Evolutionary conservation across 202 grass and related monocot genomes (phyloP).

Genomic region (Cymbopogon flexuosus): DNA sequence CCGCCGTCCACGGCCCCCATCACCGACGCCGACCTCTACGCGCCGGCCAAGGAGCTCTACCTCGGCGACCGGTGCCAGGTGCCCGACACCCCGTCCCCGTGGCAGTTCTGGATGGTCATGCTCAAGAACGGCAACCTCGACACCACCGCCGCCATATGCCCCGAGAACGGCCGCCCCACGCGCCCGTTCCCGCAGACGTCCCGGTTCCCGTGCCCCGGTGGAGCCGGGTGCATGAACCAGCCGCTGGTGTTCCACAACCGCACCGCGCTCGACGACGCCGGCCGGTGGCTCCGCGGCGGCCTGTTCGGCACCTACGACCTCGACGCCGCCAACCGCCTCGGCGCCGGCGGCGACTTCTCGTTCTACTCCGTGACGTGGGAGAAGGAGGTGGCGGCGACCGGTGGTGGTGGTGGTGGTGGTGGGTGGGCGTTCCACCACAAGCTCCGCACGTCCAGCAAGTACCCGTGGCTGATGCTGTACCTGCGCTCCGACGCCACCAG

Average conservation of each 20-base stretch:
- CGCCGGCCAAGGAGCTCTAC: constrained; percentile 69
- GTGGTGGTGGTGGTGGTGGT: background rate
- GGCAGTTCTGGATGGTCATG: constrained; percentile 99
- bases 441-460: constrained; percentile 55
- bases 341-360: too few relatives aligned
- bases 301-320: constrained; percentile 72
- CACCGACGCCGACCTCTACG: constrained; percentile 54
- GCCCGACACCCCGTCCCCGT: constrained; percentile 41
- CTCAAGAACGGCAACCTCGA: constrained; percentile 94
- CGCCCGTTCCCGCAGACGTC: constrained; percentile 48
- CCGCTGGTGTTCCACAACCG: constrained; percentile 76
- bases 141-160: constrained; percentile 63
- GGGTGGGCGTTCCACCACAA: constrained; percentile 82
- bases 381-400: constrained; percentile 2
- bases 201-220: constrained; percentile 69
- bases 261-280: constrained; percentile 36
- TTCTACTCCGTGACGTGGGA: too few relatives aligned
- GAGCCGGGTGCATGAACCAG: constrained; percentile 87
- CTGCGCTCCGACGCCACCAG: constrained; percentile 75
- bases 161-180: constrained; percentile 55
- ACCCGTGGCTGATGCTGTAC: constrained; percentile 95
- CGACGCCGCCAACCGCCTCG: constrained; percentile 11
- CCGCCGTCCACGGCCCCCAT: background rate
- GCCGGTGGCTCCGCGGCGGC: constrained; percentile 45
- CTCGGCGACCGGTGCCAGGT: constrained; percentile 68